Evolutionary conservation across 208 protist genomes (phyloP).

Genomic region (Kentomonas sorsogonicus): DNA sequence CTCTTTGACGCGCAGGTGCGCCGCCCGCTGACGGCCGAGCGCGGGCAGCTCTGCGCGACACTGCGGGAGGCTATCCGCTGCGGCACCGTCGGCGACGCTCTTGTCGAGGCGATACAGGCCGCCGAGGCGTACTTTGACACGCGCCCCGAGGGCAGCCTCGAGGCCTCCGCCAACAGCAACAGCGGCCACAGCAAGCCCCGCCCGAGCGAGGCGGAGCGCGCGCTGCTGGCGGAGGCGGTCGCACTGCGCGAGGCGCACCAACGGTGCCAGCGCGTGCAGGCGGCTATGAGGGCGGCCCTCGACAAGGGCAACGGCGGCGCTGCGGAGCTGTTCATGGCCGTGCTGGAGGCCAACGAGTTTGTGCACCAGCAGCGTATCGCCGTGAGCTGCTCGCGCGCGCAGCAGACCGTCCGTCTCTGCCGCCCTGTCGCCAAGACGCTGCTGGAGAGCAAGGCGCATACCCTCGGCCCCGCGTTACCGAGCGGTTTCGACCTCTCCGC

Average conservation of each 20-base stretch:
- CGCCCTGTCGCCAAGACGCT: slow-evolving; percentile 11
- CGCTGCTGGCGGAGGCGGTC: slow-evolving; percentile 27
- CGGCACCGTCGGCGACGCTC: not conserved
- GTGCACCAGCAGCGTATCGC: slow-evolving; percentile 36
- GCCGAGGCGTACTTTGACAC: slow-evolving; percentile 15
- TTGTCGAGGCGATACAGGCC: slow-evolving; percentile 18
- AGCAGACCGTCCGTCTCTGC: slow-evolving; percentile 16
- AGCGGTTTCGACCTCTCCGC: slow-evolving; percentile 13
- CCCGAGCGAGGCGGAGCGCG: slow-evolving; percentile 14
- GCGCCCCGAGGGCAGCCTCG: not conserved
- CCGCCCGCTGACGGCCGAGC: slow-evolving; percentile 33
- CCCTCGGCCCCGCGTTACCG: slow-evolving; percentile 11
- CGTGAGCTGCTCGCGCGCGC: slow-evolving; percentile 19
- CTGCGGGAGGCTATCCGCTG: slow-evolving; percentile 28
- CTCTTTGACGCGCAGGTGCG: slow-evolving; percentile 40
- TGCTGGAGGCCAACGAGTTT: slow-evolving; percentile 67
- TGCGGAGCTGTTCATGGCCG: slow-evolving; percentile 37
- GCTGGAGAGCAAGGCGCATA: too few species aligned
- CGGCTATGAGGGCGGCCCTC: slow-evolving; percentile 18
- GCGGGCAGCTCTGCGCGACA: slow-evolving; percentile 19
- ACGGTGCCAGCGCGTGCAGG: slow-evolving; percentile 8
- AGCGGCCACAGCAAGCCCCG: not conserved
- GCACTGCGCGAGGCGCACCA: not conserved
- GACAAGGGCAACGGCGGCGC: slow-evolving; percentile 27
- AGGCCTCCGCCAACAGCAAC: not conserved